Conservation (phyloP, 345 rosid genomes). For the Eucalyptus sp. region DNA sequence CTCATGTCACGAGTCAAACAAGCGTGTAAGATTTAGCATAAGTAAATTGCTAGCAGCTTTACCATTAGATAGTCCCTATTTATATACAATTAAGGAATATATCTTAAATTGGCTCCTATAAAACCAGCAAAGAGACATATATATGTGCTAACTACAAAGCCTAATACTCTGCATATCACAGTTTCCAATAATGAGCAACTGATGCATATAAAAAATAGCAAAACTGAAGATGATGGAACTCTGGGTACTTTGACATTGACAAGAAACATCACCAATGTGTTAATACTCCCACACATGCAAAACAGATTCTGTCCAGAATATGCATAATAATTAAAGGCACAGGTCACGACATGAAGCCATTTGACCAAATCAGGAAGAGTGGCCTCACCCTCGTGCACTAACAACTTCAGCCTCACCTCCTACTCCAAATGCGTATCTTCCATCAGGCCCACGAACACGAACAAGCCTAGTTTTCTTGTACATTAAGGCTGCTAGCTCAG, state of each 20-base stretch:
- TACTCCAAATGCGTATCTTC: conserved; percentile 63
- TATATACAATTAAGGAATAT: not conserved
- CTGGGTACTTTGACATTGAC: not conserved
- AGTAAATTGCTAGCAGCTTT: not conserved
- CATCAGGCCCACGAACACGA: conserved; percentile 68
- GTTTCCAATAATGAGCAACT: not conserved
- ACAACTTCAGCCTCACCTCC: conserved; percentile 95
- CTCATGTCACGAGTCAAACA: not conserved
- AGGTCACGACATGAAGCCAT: not conserved
- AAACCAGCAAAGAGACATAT: not conserved
- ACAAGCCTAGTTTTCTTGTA: conserved; percentile 89
- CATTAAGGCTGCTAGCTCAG: conserved; percentile 87
- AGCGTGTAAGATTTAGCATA: not conserved
- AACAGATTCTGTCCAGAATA: not conserved
- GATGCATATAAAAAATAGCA: not conserved
- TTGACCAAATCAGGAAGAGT: not conserved
- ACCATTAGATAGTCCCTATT: not conserved
- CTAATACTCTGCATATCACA: not conserved
- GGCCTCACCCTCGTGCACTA: conserved; percentile 84
- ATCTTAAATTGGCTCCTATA: not conserved
- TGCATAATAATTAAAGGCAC: not conserved
- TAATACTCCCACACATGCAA: not conserved
- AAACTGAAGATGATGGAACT: not conserved
- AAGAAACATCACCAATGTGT: not conserved
- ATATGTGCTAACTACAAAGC: not conserved